phyloP scores from a whole-genome alignment of 768 basidiomycete genomes.

The Postia placenta region DNA sequence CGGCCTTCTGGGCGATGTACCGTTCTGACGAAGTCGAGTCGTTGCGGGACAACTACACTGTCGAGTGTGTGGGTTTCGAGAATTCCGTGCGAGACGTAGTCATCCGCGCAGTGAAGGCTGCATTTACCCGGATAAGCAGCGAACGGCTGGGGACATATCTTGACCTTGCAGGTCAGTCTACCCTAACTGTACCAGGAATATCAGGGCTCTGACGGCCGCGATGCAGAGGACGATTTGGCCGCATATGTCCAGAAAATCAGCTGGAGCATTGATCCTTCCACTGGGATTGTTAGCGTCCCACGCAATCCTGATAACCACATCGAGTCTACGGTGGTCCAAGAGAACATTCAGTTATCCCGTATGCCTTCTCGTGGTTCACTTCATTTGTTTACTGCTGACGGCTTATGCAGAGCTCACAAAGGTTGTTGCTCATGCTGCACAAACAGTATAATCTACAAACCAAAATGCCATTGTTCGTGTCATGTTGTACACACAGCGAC shows the following conservation, averaged over 20 bases:
- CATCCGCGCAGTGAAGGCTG: constrained; percentile 68
- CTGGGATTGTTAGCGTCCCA: constrained; percentile 60
- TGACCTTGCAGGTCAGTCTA: constrained; percentile 50
- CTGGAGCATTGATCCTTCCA: constrained; percentile 54
- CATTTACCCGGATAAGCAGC: constrained; percentile 69
- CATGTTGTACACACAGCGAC: no score
- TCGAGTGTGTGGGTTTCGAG: constrained; percentile 80
- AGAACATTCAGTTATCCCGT: constrained; percentile 79
- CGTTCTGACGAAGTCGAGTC: constrained; percentile 61
- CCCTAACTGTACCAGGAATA: no score
- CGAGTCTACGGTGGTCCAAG: constrained; percentile 78
- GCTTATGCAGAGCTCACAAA: constrained; percentile 57
- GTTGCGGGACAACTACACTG: constrained; percentile 82
- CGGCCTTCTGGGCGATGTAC: constrained; percentile 78
- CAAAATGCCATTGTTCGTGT: no score
- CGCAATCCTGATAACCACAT: constrained; percentile 87
- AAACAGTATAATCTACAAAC: constrained; percentile 32
- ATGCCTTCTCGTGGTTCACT: constrained; percentile 26
- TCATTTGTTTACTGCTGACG: constrained; percentile 6
- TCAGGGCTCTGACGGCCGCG: background rate
- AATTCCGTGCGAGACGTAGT: constrained; percentile 75
- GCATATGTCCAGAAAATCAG: constrained; percentile 58
- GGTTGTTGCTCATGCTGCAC: constrained; percentile 66
- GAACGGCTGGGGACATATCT: constrained; percentile 68
- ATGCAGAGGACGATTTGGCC: constrained; percentile 48